Evolutionary conservation across 805 yeast species (phyloP).

Genomic region (Yamadazyma paraphyllophila): DNA sequence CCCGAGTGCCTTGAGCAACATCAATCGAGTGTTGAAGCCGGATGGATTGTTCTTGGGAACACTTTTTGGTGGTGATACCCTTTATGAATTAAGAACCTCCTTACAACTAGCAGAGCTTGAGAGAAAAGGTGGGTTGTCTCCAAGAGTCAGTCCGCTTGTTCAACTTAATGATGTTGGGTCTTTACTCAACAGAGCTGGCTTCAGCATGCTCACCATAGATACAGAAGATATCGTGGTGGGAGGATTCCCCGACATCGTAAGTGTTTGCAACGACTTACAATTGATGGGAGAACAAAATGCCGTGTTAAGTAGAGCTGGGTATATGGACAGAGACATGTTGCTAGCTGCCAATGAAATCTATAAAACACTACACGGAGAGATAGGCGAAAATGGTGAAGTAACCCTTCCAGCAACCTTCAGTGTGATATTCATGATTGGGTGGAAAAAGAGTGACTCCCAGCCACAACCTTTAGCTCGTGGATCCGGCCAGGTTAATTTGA

Average conservation of each 20-base stretch:
- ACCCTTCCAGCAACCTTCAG: constrained; percentile 78
- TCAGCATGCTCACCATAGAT: constrained; percentile 77
- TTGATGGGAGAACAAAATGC: constrained; percentile 86
- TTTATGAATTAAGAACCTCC: constrained; percentile 78
- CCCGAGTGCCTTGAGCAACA: constrained; percentile 58
- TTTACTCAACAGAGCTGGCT: constrained; percentile 70
- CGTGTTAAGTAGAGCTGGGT: constrained; percentile 45
- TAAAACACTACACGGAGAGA: constrained; percentile 65
- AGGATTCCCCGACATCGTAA: constrained; percentile 65
- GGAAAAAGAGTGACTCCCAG: constrained; percentile 72
- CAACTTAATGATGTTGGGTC: constrained; percentile 75
- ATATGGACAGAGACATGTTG: constrained; percentile 50
- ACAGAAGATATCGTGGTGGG: constrained; percentile 79
- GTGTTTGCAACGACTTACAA: constrained; percentile 69
- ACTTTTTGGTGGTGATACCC: constrained; percentile 79
- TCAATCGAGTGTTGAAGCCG: constrained; percentile 62
- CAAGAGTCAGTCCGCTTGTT: constrained; percentile 78
- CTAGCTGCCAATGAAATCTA: constrained; percentile 79
- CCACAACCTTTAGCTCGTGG: constrained; percentile 77
- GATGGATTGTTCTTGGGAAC: constrained; percentile 83
- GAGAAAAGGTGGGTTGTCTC: constrained; percentile 74
- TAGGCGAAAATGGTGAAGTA: constrained; percentile 41
- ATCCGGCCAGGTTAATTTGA: constrained; percentile 62
- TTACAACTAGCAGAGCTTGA: constrained; percentile 82
- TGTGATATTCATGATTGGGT: constrained; percentile 81